Base-by-base conservation (phyloP, 208 protist species). In the Leishmania gerbilli region DNA sequence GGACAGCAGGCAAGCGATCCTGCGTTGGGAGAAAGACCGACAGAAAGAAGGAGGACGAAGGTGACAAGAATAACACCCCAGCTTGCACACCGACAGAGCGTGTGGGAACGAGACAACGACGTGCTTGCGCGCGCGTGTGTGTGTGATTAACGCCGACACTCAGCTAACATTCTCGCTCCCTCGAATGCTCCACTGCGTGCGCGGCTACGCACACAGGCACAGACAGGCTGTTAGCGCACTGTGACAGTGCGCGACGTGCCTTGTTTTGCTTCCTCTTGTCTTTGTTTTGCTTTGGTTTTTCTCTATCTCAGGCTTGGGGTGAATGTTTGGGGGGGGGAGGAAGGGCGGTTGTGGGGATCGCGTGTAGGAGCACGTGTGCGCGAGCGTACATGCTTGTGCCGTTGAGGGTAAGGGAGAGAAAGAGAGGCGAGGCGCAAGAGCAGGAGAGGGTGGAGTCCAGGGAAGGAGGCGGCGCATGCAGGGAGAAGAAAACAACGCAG, bases 11-110 rank as follows among this genome's bases (percentile, higher is more conserved):
- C 40, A 69, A 27, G 37, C 19, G 47, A 78, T 31, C 34, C n/a
- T 79, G 42, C 75, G 60, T 85, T 51, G 55, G 53, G 37, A 24
- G 58, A 49, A 69, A 49, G 62, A 62, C 42, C 11, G 49, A 67
- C 8, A 13, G 62, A 31, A 8, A 47, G 15, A 11, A 56, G 47
- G 49, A 37, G 34, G 62, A 71, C 19, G 58, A 64, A 17, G n/a
- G 27, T 34, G 24, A 31, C 58, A 27, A 8, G 27, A 64, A 64
- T 58, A 58, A 58, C 55, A 58, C 55, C 55, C 8, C 55, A 15
- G 24, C 21, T 27, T 58, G 45, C 45, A 49, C 45, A 49, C 45
- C 45, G 45, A 49, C 5, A 49, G 45, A 11, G 45, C 5, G 45
- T 49, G 45, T 9, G 8, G 45, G 45, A 49, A 0, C 8, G 45